Base-by-base conservation (phyloP, 2,329 filamentous ascomycete genomes). In the Domatiomyces globalis region DNA sequence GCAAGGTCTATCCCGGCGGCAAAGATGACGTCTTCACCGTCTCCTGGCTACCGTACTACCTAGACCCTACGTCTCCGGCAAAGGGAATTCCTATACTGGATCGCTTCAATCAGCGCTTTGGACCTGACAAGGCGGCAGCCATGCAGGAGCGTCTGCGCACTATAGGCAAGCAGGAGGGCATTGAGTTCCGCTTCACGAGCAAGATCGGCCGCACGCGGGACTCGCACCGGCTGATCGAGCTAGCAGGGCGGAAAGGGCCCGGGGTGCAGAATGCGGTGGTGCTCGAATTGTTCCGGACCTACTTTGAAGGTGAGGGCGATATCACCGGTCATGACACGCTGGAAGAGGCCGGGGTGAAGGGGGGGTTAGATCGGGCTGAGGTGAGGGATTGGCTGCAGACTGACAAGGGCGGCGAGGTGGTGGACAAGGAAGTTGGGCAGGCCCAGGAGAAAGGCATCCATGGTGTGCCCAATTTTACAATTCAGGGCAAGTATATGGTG, bases 11-110 rank as follows among this genome's bases (percentile, higher is more conserved):
- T 59, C 80, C 83, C 71, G 29, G 29, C 29, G 29, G 29, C 12
- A 33, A 33, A 10, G 66, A 74, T 42, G 84, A 90, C 67, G 85
- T 75, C 18, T 89, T 94, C 69, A 76, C 73, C 46, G 79, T 85
- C 12, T 76, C 75, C 54, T 94, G 86, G 85, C 75, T 78, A 54
- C 84, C 87, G 1, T 94, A 85, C 70, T 89, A 90, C 65, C 77
- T 94, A 49, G 81, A 89, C 62, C 84, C 85, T 0, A 72, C 73
- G 46, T 71, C 78, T 0, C 76, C 83, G 0, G 70, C 71, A 15
- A 69, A 72, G 39, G 68, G 71, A 19, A 10, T 33, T 2, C 29
- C 29, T 10, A 10, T 10, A 10, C 29, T 5, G 29, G 29, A 33
- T 10, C 8, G 29, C 8, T 2, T 33, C 8, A 10, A 2, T 10